phyloP scores from a whole-genome alignment of 2,329 filamentous ascomycete genomes.

The Fusarium staphyleae region DNA sequence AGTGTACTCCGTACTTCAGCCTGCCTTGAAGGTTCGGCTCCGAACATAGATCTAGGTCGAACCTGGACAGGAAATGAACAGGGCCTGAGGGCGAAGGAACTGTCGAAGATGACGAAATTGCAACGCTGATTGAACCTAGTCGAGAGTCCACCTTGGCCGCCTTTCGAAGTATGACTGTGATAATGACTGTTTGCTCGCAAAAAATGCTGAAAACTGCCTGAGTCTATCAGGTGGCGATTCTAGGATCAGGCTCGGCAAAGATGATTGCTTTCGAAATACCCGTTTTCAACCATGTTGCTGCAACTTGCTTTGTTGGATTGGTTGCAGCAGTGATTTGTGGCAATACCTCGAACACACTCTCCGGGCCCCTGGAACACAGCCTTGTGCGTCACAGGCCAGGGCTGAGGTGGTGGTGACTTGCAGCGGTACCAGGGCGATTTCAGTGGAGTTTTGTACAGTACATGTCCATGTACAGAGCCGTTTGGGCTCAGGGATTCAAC shows the following conservation, averaged over 20 bases:
- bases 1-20: background rate
- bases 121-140: too few species aligned
- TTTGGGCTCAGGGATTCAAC: too few species aligned
- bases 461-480: too few species aligned
- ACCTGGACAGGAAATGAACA: background rate
- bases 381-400: conserved; percentile 28
- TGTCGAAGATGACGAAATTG: conserved; percentile 15
- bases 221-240: conserved; percentile 9
- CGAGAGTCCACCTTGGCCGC: background rate
- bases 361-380: conserved; percentile 4
- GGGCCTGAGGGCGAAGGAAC: conserved; percentile 14
- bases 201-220: conserved; percentile 15
- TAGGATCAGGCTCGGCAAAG: background rate
- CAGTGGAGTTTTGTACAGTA: background rate
- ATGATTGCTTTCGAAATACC: background rate
- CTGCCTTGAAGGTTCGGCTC: conserved; percentile 7
- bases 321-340: background rate
- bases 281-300: background rate
- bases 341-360: conserved; percentile 8
- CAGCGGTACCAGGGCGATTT: conserved; percentile 1
- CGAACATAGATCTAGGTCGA: background rate
- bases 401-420: conserved; percentile 21
- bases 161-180: background rate
- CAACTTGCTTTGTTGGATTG: background rate
- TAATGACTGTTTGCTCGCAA: background rate